These are phyloP conservation scores for Echinosphaeria canescens DNA, from an alignment of 2,329 filamentous ascomycete species.

Conservation along the genomic window DNA sequence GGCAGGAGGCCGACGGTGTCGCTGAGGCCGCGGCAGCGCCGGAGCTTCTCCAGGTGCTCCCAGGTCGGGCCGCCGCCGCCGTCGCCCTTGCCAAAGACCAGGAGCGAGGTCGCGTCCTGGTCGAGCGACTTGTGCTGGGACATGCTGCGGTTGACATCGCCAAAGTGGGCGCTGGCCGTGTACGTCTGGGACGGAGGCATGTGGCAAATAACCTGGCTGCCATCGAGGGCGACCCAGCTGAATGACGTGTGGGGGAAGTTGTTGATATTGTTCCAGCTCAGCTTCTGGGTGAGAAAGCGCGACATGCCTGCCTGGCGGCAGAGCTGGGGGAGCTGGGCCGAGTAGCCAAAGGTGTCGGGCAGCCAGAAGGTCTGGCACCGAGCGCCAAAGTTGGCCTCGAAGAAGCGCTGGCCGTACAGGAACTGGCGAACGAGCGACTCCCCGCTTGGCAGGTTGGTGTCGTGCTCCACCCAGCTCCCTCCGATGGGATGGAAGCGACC, in stretches of 20 bases:
- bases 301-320: constrained; percentile 91
- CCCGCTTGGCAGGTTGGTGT: constrained; percentile 92
- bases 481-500: constrained; percentile 89
- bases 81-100: constrained; percentile 94
- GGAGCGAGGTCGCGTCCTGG: constrained; percentile 70
- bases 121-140: constrained; percentile 91
- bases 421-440: constrained; percentile 92
- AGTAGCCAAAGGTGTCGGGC: constrained; percentile 96
- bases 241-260: constrained; percentile 97
- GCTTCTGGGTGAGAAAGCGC: constrained; percentile 91
- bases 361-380: constrained; percentile 91
- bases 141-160: constrained; percentile 77
- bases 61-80: constrained; percentile 90
- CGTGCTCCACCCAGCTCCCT: constrained; percentile 97
- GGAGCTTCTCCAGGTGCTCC: constrained; percentile 84
- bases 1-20: constrained; percentile 71
- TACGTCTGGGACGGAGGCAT: constrained; percentile 96
- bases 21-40: constrained; percentile 76
- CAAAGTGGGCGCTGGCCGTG: constrained; percentile 84
- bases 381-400: constrained; percentile 78
- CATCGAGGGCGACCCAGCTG: constrained; percentile 93
- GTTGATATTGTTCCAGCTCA: constrained; percentile 99
- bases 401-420: constrained; percentile 85
- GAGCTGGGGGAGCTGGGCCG: constrained; percentile 79
- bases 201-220: constrained; percentile 91